phyloP scores from a whole-genome alignment of 2,329 filamentous ascomycete species.

The Cordyceps cateniannulata region DNA sequence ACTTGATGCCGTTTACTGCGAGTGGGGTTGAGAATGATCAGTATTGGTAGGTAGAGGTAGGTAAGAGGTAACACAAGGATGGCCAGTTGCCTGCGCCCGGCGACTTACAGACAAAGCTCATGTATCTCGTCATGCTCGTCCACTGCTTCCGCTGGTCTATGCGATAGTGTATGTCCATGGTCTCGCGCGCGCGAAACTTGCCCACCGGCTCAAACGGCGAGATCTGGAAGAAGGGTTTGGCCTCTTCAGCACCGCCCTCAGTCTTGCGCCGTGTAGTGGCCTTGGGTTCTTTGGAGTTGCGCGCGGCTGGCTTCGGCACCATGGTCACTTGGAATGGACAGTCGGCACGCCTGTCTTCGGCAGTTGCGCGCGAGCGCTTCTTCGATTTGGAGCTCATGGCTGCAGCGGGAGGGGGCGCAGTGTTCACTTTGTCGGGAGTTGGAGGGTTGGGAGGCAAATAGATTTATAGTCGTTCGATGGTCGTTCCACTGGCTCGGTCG shows the following conservation, averaged over 20 bases:
- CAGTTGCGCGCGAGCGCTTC: slow-evolving; percentile 45
- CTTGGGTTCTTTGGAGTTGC: neutral
- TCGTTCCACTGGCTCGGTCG: neutral
- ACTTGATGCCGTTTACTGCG: slow-evolving; percentile 51
- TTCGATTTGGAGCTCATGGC: slow-evolving; percentile 29
- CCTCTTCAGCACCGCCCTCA: slow-evolving; percentile 35
- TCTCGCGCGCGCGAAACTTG: slow-evolving; percentile 47
- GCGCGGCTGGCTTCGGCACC: neutral
- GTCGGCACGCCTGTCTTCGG: slow-evolving; percentile 48
- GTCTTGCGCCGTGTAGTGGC: slow-evolving; percentile 41
- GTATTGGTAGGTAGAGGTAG: neutral
- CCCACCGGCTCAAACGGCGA: slow-evolving; percentile 49
- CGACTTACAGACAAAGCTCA: slow-evolving; percentile 53
- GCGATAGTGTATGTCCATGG: slow-evolving; percentile 49
- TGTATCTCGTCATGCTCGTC: slow-evolving; percentile 54
- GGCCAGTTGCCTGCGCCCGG: neutral
- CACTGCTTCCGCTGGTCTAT: slow-evolving; percentile 47
- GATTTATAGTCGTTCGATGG: neutral
- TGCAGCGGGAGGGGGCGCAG: neutral
- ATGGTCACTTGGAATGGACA: slow-evolving; percentile 46
- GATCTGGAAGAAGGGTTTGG: slow-evolving; percentile 40
- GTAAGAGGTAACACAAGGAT: neutral
- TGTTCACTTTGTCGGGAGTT: neutral
- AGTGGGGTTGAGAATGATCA: neutral
- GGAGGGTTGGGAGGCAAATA: neutral